These are phyloP conservation scores for Monosporascus sp. DNA, from an alignment of 2,329 filamentous ascomycete species.

Conservation along the genomic window DNA sequence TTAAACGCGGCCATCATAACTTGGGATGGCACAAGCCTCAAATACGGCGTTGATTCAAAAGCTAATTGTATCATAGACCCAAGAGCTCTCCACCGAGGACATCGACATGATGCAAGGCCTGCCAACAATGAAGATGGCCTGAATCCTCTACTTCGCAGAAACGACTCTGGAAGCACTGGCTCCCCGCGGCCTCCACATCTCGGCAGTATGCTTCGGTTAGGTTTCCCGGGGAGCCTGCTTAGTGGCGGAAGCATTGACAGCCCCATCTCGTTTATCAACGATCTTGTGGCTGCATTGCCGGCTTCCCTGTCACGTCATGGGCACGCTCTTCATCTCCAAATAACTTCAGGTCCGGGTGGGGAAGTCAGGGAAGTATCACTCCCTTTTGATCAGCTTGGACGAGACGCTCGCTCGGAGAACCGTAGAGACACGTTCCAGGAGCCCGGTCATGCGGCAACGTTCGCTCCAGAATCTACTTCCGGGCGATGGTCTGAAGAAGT, in stretches of 20 bases:
- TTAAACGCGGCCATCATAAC: slow-evolving; percentile 3
- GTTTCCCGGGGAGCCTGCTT: slow-evolving; percentile 42
- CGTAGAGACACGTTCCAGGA: slow-evolving; percentile 50
- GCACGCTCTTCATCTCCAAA: slow-evolving; percentile 55
- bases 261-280: slow-evolving; percentile 50
- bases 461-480: slow-evolving; percentile 65
- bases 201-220: slow-evolving; percentile 49
- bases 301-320: slow-evolving; percentile 39
- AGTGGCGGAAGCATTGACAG: slow-evolving; percentile 36
- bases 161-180: slow-evolving; percentile 36
- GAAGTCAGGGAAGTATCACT: slow-evolving; percentile 46
- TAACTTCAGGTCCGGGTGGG: slow-evolving; percentile 43
- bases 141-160: slow-evolving; percentile 78
- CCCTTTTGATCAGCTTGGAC: slow-evolving; percentile 24
- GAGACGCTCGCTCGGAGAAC: slow-evolving; percentile 40
- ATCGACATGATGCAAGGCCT: slow-evolving; percentile 47
- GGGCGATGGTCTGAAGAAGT: slow-evolving; percentile 87
- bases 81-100: slow-evolving; percentile 41
- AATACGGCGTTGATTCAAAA: neutral
- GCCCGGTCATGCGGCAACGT: slow-evolving; percentile 69
- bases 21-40: neutral
- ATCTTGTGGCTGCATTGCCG: slow-evolving; percentile 50
- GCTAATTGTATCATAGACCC: slow-evolving; percentile 25
- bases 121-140: slow-evolving; percentile 70
- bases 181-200: slow-evolving; percentile 43